phyloP scores from a whole-genome alignment of 441 rosid genomes.

The Populus hybrid region DNA sequence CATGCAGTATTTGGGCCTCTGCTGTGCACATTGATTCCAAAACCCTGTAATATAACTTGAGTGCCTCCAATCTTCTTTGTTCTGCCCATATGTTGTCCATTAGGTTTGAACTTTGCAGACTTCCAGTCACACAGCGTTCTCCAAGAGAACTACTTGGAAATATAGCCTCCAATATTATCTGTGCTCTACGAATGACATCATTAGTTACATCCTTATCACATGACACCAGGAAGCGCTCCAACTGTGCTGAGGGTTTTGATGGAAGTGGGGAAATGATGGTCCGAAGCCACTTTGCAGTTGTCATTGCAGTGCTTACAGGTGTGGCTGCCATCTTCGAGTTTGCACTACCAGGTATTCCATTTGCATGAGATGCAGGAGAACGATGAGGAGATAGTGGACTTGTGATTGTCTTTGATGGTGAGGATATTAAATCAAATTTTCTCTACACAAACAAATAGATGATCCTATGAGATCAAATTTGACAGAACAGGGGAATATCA shows the following conservation, averaged over 20 bases:
- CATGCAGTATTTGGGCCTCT: conserved; percentile 79
- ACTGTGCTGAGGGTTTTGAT: conserved; percentile 68
- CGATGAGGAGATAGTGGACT: conserved; percentile 81
- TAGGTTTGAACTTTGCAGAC: conserved; percentile 64
- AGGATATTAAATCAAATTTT: conserved; percentile 66
- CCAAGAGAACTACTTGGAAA: conserved; percentile 72
- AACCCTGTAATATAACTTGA: conserved; percentile 85
- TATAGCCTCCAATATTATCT: conserved; percentile 85
- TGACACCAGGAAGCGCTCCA: conserved; percentile 66
- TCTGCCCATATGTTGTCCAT: conserved; percentile 98
- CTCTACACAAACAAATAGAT: conserved; percentile 38
- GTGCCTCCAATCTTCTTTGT: conserved; percentile 81
- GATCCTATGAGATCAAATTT: background rate
- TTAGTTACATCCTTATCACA: conserved; percentile 80
- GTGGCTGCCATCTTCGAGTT: conserved; percentile 64
- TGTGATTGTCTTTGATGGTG: conserved; percentile 72
- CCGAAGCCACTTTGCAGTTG: conserved; percentile 97
- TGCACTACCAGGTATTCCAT: conserved; percentile 42
- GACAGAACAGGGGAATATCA: background rate
- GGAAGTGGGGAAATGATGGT: conserved; percentile 74
- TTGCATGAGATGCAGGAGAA: conserved; percentile 63
- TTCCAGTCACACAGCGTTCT: conserved; percentile 61
- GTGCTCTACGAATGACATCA: conserved; percentile 82
- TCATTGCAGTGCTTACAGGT: conserved; percentile 91
- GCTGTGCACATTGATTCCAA: conserved; percentile 96